Conservation (phyloP, 164 flowering plant species). For the Dillenia suffruticosa region DNA sequence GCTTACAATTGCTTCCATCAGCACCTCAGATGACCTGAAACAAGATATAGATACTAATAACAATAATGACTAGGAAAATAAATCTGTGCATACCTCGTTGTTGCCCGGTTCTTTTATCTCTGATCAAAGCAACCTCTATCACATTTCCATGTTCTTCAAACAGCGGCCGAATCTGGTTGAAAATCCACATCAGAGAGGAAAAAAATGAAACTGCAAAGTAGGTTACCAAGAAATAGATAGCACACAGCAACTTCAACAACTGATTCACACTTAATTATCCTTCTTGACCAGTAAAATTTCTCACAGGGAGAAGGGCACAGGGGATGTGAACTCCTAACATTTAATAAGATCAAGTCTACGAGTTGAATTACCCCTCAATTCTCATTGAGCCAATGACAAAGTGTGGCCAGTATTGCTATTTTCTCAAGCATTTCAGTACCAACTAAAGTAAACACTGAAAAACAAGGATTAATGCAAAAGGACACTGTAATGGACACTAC, state of each 20-base stretch:
- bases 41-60: slow-evolving; percentile 31
- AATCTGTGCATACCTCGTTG: slow-evolving; percentile 73
- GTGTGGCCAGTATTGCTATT: too few species aligned
- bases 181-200: neutral
- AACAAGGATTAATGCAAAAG: too few species aligned
- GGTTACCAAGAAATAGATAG: neutral
- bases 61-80: slow-evolving; percentile 17
- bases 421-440: too few species aligned
- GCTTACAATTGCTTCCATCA: slow-evolving; percentile 60
- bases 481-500: too few species aligned
- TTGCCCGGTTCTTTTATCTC: slow-evolving; percentile 91
- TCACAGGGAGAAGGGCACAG: neutral
- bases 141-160: slow-evolving; percentile 94
- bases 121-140: slow-evolving; percentile 88
- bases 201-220: neutral
- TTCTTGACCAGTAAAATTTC: neutral
- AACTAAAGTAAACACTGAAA: too few species aligned
- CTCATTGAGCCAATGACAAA: too few species aligned
- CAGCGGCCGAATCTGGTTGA: slow-evolving; percentile 72
- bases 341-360: too few species aligned
- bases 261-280: too few species aligned
- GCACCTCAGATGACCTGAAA: slow-evolving; percentile 77
- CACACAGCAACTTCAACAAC: too few species aligned
- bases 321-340: neutral
- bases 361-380: too few species aligned